phyloP scores from a whole-genome alignment of 2,329 filamentous ascomycete species.

The Ascochyta viciae-villosae region DNA sequence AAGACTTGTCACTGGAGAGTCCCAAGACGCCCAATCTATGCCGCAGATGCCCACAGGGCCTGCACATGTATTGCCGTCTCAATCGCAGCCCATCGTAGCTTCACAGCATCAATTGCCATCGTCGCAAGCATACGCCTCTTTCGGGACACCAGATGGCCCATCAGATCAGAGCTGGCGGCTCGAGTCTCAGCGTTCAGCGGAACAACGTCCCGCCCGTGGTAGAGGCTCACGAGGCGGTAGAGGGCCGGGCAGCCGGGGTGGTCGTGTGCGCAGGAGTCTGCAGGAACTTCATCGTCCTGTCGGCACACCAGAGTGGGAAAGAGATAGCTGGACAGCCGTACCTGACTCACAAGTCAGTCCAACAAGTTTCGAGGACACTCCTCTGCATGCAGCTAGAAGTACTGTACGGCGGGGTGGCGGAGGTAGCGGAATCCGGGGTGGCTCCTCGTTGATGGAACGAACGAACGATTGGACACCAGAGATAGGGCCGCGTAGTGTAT shows the following conservation, averaged over 20 bases:
- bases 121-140: conserved; percentile 33
- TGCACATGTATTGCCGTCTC: conserved; percentile 33
- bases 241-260: conserved; percentile 48
- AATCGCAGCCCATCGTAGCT: conserved; percentile 38
- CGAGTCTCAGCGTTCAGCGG: conserved; percentile 39
- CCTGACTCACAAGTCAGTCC: conserved; percentile 45
- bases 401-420: conserved; percentile 47
- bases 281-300: conserved; percentile 36
- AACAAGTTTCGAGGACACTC: conserved; percentile 47
- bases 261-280: conserved; percentile 49
- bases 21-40: background rate
- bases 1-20: conserved; percentile 46
- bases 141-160: conserved; percentile 37
- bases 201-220: conserved; percentile 39
- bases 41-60: conserved; percentile 22
- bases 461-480: conserved; percentile 33
- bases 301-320: conserved; percentile 53
- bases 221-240: conserved; percentile 49
- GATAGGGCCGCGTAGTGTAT: conserved; percentile 5
- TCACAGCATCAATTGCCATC: conserved; percentile 26
- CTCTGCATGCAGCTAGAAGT: conserved; percentile 33
- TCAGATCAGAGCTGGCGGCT: conserved; percentile 44
- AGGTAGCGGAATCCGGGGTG: conserved; percentile 34
- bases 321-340: conserved; percentile 44
- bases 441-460: conserved; percentile 33